Base-by-base conservation (phyloP, 345 rosid genomes). In the Populus nigra region DNA sequence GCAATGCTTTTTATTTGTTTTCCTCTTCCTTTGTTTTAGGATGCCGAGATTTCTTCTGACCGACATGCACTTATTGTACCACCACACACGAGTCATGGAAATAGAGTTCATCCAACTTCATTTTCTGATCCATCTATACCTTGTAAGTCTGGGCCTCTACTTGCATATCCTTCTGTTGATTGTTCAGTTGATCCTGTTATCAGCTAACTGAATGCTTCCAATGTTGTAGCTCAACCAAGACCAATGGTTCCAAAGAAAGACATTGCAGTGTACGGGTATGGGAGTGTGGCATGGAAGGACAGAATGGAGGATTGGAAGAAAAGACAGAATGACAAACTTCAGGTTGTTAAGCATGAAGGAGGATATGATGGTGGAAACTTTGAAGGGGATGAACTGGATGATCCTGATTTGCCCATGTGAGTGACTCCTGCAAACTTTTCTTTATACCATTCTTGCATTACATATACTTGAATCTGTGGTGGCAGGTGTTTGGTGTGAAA, bases 211-310 rank as follows among this genome's bases (percentile, higher is more conserved):
- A 35, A 27, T 61, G 70, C n/a, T 77, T 80, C 75, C 47, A 61
- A 71, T 77, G 17, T 73, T 78, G 62, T 86, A 92, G 98, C 86
- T 85, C 96, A 89, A 75, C 89, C 98, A 2, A 90, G 98, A 76
- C 91, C 97, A 9, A 95, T 95, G 99, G 97, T 89, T 80, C 98
- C 98, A 61, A 87, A 93, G 84, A 91, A 91, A 85, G 94, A 93
- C 79, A 89, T 90, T 62, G 92, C 97, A 5, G 90, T 89, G 5
- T 95, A 93, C 84, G 98, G 98, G 33, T 93, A 93, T 72, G 98
- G 98, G 53, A 95, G 98, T 75, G 98, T 94, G 47, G 98, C 98
- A n/a, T 94, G 98, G 98, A 95, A 95, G 74, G 94, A 91, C 53
- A 88, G 97, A 74, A 91, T 95, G 93, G 98, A 93, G 81, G 92